Base-by-base conservation (phyloP, 768 basidiomycete species). In the Lactarius tabidus region DNA sequence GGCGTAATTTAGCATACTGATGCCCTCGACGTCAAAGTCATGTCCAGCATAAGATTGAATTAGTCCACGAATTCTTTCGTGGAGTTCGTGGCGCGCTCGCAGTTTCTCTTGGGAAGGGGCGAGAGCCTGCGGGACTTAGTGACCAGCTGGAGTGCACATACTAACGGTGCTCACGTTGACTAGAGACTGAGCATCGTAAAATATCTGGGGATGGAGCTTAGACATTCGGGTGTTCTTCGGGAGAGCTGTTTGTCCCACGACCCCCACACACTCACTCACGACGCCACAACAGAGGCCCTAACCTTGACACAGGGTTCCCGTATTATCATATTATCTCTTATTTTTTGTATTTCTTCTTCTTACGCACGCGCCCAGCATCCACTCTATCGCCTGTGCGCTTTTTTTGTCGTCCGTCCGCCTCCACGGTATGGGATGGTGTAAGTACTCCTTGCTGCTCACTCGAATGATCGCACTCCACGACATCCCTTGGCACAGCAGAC, bases 261-360 rank as follows among this genome's bases (percentile, higher is more conserved):
- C n/a, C n/a, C n/a, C n/a, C n/a, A n/a, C n/a, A n/a, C n/a, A n/a
- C n/a, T n/a, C n/a, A n/a, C n/a, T n/a, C n/a, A n/a, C n/a, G n/a
- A n/a, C n/a, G n/a, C n/a, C n/a, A 43, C 20, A 20, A 43, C 41
- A 43, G 20, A 43, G 43, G n/a, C 8, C 36, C 38, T 36, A 28
- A 35, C 53, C 29, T 29, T 10, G 31, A 51, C 48, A 4, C 28
- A 51, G 26, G 48, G 48, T 51, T 48, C 12, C 17, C 18, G 8
- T 41, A 17, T 6, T 2, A 2, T 36, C 2, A 43, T 20, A 6
- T 20, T 45, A 8, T 18, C 1, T 54, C 31, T 15, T 48, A 33
- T 6, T 57, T 67, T 52, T 59, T 64, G 5, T 56, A 31, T 53
- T 69, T 69, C 57, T 58, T 68, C 63, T 59, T 69, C 58, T 64